A percentile compares a stretch with the other conserved stretches of the same genome.
These are phyloP conservation scores for Tricholoma bakamatsutake DNA, from an alignment of 768 basidiomycete species.

Conservation along the genomic window DNA sequence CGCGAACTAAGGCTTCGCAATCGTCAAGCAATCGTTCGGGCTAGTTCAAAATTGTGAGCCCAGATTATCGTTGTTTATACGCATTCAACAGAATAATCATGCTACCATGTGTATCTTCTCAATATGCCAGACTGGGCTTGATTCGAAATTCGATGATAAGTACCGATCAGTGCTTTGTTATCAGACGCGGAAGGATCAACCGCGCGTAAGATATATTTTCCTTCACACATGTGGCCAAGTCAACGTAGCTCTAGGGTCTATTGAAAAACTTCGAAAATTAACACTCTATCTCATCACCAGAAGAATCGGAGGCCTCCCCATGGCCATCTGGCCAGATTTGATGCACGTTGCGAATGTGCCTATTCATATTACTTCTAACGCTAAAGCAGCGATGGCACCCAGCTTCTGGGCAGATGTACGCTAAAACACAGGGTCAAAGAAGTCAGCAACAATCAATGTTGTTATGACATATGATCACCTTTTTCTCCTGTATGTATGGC, in stretches of 20 bases:
- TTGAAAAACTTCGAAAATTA: not conserved
- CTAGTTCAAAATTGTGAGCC: not conserved
- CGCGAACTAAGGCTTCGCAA: not conserved
- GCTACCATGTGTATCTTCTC: not conserved
- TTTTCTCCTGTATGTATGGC: slow-evolving; percentile 20
- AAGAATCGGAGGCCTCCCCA: slow-evolving; percentile 12
- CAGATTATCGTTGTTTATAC: no score
- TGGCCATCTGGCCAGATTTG: slow-evolving; percentile 17
- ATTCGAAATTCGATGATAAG: not conserved
- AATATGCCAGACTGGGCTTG: not conserved
- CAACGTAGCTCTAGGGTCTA: not conserved
- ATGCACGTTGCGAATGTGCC: slow-evolving; percentile 44
- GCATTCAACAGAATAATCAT: not conserved
- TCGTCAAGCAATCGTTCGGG: no score
- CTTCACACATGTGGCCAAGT: not conserved
- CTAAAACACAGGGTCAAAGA: slow-evolving; percentile 13
- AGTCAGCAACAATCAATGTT: slow-evolving; percentile 4
- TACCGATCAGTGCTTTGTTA: not conserved
- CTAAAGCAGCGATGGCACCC: slow-evolving; percentile 64
- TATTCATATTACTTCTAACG: slow-evolving; percentile 66
- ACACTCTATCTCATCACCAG: slow-evolving; percentile 11
- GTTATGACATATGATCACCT: slow-evolving; percentile 11
- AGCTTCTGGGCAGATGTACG: slow-evolving; percentile 54
- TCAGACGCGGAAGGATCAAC: not conserved
- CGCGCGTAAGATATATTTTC: not conserved